phyloP scores from a whole-genome alignment of 2,329 filamentous ascomycete species.

The Stagonosporopsis cucurbitacearum region DNA sequence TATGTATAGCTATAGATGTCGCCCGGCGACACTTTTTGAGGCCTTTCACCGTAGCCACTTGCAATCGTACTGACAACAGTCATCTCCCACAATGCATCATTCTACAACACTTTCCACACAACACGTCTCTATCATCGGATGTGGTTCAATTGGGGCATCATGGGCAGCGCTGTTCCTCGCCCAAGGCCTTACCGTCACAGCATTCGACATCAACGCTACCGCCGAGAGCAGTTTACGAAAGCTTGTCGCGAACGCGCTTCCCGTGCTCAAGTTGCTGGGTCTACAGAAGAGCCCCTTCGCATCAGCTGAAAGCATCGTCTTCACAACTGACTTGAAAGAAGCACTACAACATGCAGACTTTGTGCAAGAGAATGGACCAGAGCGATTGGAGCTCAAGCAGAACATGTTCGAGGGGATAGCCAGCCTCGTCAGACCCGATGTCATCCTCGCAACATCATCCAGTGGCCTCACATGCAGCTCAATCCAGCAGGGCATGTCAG shows the following conservation, averaged over 20 bases:
- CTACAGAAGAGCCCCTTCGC: slow-evolving; percentile 15
- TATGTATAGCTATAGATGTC: not conserved
- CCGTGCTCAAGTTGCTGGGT: slow-evolving; percentile 18
- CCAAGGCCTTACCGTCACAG: slow-evolving; percentile 49
- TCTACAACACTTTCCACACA: slow-evolving; percentile 5
- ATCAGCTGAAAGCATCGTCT: slow-evolving; percentile 15
- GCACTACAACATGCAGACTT: slow-evolving; percentile 35
- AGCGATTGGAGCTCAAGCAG: slow-evolving; percentile 51
- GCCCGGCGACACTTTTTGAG: not conserved
- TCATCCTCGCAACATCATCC: slow-evolving; percentile 52
- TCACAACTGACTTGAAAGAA: slow-evolving; percentile 17
- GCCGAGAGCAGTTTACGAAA: slow-evolving; percentile 25
- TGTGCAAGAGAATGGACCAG: slow-evolving; percentile 52
- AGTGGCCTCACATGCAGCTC: slow-evolving; percentile 48
- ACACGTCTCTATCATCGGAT: slow-evolving; percentile 45
- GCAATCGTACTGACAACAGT: not conserved
- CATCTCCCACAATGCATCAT: slow-evolving; percentile 7
- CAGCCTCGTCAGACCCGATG: slow-evolving; percentile 32
- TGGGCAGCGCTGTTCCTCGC: slow-evolving; percentile 53
- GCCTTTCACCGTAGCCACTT: too few species aligned
- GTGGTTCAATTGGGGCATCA: slow-evolving; percentile 50
- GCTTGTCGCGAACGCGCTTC: slow-evolving; percentile 20
- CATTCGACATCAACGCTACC: slow-evolving; percentile 51
- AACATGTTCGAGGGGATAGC: slow-evolving; percentile 48
- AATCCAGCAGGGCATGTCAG: slow-evolving; percentile 26